A percentile compares a stretch with the other conserved stretches of the same genome.
phyloP scores from a whole-genome alignment of 129 eudicot genomes.

The Mikania micrantha region DNA sequence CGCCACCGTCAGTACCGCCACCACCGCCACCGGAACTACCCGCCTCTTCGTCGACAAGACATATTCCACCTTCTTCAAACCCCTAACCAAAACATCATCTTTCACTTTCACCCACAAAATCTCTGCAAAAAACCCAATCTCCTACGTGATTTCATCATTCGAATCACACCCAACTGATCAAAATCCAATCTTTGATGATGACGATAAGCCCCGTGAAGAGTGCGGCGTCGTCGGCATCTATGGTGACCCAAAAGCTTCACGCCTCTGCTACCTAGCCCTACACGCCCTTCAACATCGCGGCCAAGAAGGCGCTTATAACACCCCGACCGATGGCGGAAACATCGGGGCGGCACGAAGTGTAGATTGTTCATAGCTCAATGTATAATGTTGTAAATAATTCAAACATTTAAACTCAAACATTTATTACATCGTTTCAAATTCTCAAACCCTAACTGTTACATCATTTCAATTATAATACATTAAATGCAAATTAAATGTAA shows the following conservation, averaged over 20 bases:
- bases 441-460: no score
- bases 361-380: no score
- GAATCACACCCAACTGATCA: constrained; percentile 21
- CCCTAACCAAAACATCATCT: constrained; percentile 19
- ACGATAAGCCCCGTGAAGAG: constrained; percentile 80
- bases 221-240: constrained; percentile 95
- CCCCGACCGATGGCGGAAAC: no score
- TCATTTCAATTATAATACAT: no score
- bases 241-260: constrained; percentile 90
- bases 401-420: no score
- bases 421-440: no score
- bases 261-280: constrained; percentile 74
- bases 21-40: no score
- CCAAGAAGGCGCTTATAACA: constrained; percentile 99
- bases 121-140: constrained; percentile 41
- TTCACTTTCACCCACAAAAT: constrained; percentile 17
- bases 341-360: no score
- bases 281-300: constrained; percentile 98
- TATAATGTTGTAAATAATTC: no score
- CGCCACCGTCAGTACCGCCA: constrained; percentile 16
- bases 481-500: no score
- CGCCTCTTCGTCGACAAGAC: constrained; percentile 15
- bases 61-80: not conserved
- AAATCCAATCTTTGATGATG: constrained; percentile 5
- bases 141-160: constrained; percentile 30